Evolutionary conservation across 2,329 filamentous ascomycete species (phyloP), one percentile per base, ranked within the genome.

Genomic region (Talaromyces pinophilus): DNA sequence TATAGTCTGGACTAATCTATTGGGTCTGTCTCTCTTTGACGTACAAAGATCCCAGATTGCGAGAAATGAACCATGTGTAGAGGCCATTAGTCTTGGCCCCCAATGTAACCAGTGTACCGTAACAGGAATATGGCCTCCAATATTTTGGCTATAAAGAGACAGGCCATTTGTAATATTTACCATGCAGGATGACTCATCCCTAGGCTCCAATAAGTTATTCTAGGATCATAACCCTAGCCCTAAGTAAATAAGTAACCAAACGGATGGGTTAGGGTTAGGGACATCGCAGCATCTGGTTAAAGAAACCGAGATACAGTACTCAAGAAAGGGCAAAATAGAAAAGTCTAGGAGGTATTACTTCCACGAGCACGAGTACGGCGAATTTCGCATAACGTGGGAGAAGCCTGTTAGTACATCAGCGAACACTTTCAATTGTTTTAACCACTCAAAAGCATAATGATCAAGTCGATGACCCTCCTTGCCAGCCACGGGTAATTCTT

Each of bases 71-170:
- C 6, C 13, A 44, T 40, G 6, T 25, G 1, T 40, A 15, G 5
- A 17, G n/a, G 11, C 40, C 11, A 30, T 60, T 60, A 46, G 13
- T 19, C n/a, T 44, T 60, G 19, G 57, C 57, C 57, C 57, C 57
- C 57, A 60, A 60, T 60, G 57, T 25, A 46, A 60, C 57, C 42
- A n/a, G 30, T 6, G 28, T 33, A 44, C 57, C 57, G 17, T 44
- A 46, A 28, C 15, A 11, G 57, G 57, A 60, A 60, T 60, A 46
- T 60, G 57, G 38, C 38, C 38, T 44, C 13, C 11, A 17, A 17
- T 28, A 5, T 28, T 15, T 28, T 5, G 15, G 15, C 13, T 28
- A 17, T 52, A 52, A 28, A 52, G 1, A 3, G 50, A 19, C 6
- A 17, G 8, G 28, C 25, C 28, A 30, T 54, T n/a, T 54, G 3